These are phyloP conservation scores for Penicillium sp. DNA, from an alignment of 2,329 filamentous ascomycete species.

Conservation along the genomic window DNA sequence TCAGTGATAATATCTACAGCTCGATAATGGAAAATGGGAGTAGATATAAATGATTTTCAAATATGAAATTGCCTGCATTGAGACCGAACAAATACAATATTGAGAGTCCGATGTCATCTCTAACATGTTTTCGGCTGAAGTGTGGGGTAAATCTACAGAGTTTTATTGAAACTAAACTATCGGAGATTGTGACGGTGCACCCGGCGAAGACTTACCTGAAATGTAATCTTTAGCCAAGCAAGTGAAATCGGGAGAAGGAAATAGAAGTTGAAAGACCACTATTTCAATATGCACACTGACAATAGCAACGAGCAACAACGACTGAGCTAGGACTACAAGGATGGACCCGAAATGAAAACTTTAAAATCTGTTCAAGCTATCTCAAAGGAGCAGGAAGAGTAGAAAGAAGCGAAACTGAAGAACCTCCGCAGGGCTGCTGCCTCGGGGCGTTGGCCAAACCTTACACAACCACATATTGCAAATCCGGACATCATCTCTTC, in stretches of 20 bases:
- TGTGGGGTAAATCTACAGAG: neutral
- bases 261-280: neutral
- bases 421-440: neutral
- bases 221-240: neutral
- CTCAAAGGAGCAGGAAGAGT: neutral
- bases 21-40: neutral
- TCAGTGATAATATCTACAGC: neutral
- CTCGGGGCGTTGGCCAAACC: neutral
- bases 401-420: neutral
- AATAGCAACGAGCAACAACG: neutral
- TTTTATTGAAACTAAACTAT: neutral
- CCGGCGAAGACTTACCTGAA: neutral
- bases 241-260: neutral
- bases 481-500: neutral
- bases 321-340: neutral
- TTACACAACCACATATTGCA: neutral
- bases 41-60: neutral
- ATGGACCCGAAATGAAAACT: neutral
- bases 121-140: neutral
- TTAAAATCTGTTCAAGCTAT: neutral
- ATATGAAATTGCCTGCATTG: neutral
- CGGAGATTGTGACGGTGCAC: neutral
- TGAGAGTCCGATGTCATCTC: neutral
- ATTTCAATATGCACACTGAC: neutral
- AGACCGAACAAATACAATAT: neutral